A percentile compares a stretch with the other conserved stretches of the same genome.
These are phyloP conservation scores for Guyanaporus albipodus DNA, from an alignment of 768 basidiomycete species.

Conservation along the genomic window DNA sequence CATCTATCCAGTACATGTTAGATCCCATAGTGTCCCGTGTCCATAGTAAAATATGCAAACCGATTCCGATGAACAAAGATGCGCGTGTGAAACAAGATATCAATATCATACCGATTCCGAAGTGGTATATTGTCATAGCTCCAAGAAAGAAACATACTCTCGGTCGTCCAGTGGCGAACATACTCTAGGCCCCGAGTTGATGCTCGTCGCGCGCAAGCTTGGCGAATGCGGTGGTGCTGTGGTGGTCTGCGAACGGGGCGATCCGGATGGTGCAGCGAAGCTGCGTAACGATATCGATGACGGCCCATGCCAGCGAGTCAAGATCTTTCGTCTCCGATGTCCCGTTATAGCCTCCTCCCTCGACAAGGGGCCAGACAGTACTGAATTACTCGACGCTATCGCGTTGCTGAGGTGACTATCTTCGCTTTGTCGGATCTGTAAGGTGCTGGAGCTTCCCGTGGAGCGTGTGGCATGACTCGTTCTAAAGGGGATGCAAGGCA, in stretches of 20 bases:
- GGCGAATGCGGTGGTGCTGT: background rate
- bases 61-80: no score
- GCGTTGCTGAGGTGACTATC: background rate
- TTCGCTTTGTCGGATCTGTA: background rate
- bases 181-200: background rate
- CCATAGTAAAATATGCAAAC: no score
- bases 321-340: background rate
- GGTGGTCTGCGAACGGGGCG: background rate
- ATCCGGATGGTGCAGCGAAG: background rate
- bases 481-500: background rate
- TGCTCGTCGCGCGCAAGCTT: background rate
- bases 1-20: no score
- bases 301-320: background rate
- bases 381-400: conserved; percentile 2
- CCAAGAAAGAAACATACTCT: conserved; percentile 28
- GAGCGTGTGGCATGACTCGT: conserved; percentile 12
- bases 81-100: no score
- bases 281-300: background rate
- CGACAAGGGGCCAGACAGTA: background rate
- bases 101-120: no score
- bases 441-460: conserved; percentile 5
- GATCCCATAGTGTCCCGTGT: no score
- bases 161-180: conserved; percentile 7
- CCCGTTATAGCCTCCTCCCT: background rate
- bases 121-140: no score